A percentile compares a stretch with the other conserved stretches of the same genome.
phyloP scores from a whole-genome alignment of 805 yeast genomes.

The Teunomyces cretensis region DNA sequence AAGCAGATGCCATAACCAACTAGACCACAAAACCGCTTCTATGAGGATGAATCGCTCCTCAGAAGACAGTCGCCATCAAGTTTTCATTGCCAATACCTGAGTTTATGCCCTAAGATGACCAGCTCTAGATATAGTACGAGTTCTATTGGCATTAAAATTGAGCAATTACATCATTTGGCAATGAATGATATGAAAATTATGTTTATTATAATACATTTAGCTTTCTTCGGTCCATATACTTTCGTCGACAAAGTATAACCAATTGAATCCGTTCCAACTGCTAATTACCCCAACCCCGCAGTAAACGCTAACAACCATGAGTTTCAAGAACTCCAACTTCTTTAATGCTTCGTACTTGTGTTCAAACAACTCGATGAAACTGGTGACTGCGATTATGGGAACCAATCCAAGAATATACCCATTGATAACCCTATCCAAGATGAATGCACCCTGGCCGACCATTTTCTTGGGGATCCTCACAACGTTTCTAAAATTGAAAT shows the following conservation, averaged over 20 bases:
- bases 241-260: slow-evolving; percentile 86
- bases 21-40: slow-evolving; percentile 91
- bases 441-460: slow-evolving; percentile 21
- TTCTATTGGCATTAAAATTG: too few species aligned
- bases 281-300: slow-evolving; percentile 82
- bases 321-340: slow-evolving; percentile 67
- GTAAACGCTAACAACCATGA: slow-evolving; percentile 83
- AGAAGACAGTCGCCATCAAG: too few species aligned
- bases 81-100: too few species aligned
- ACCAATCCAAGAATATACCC: slow-evolving; percentile 66
- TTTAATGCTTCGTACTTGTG: slow-evolving; percentile 52
- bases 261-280: slow-evolving; percentile 85
- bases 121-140: too few species aligned
- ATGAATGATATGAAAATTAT: neutral
- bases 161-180: too few species aligned
- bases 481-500: slow-evolving; percentile 69
- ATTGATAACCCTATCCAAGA: slow-evolving; percentile 68
- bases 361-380: slow-evolving; percentile 54
- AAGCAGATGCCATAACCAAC: slow-evolving; percentile 99
- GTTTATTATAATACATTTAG: slow-evolving; percentile 4
- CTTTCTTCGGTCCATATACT: slow-evolving; percentile 50
- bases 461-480: slow-evolving; percentile 51
- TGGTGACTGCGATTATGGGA: slow-evolving; percentile 53
- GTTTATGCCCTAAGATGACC: too few species aligned
- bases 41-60: too few species aligned